These are phyloP conservation scores for Botrytis medusae DNA, from an alignment of 2,329 filamentous ascomycete genomes.

Conservation along the genomic window DNA sequence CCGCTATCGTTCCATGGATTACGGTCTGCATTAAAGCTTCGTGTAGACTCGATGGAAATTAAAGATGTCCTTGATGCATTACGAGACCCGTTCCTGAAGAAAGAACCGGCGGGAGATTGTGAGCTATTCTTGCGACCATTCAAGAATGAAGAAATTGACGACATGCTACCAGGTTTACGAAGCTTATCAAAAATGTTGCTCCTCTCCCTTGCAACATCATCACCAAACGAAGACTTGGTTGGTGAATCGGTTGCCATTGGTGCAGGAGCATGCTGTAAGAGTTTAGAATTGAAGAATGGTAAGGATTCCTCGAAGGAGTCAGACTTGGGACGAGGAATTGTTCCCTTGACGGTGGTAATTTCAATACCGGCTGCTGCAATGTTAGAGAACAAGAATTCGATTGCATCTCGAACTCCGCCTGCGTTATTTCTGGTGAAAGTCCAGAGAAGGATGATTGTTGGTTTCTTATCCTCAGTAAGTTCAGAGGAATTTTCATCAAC, in stretches of 20 bases:
- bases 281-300: constrained; percentile 94
- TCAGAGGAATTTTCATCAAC: constrained; percentile 65
- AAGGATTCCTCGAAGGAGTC: constrained; percentile 98
- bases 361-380: constrained; percentile 90
- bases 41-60: constrained; percentile 91
- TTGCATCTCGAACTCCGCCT: constrained; percentile 89
- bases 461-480: constrained; percentile 55
- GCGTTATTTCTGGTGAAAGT: constrained; percentile 96
- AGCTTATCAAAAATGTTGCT: constrained; percentile 88
- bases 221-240: constrained; percentile 79
- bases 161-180: constrained; percentile 91
- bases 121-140: constrained; percentile 93
- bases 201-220: constrained; percentile 76
- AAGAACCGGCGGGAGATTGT: constrained; percentile 74
- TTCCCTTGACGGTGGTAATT: constrained; percentile 80
- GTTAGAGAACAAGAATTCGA: constrained; percentile 86
- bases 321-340: constrained; percentile 97
- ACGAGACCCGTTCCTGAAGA: constrained; percentile 89
- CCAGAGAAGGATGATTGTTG: constrained; percentile 66
- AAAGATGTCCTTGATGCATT: constrained; percentile 94
- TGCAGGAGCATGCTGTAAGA: constrained; percentile 87
- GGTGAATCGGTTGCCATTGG: constrained; percentile 83
- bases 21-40: constrained; percentile 85
- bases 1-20: constrained; percentile 99
- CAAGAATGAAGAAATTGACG: constrained; percentile 92